Evolutionary conservation across 805 yeast genomes (phyloP), one percentile per base, ranked within the genome.

Genomic region (Candida rishiriensis): DNA sequence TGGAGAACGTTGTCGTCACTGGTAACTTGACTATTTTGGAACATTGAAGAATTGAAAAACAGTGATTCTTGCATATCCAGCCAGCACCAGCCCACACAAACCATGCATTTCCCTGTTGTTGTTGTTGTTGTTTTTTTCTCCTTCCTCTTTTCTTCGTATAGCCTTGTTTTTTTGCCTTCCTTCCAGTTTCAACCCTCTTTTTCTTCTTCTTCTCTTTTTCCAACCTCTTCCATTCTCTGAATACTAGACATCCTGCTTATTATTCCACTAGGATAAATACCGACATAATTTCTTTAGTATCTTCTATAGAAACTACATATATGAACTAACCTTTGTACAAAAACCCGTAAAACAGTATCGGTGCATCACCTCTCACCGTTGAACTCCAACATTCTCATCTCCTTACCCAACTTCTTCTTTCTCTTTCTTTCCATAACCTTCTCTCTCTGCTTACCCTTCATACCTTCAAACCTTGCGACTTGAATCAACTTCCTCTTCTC

Each of bases 1-100:
- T 93, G 60, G 99, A 93, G 68, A 93, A 93, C 63, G 98, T 91
- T 41, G 99, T 91, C 51, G 88, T 91, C 58, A 91, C 99, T 42
- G 99, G 99, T 66, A 89, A 88, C 71, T 78, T 91, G 69, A 88
- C 95, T 60, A 90, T 93, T 58, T 77, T 90, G 60, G 97, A 90
- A 71, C 97, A 90, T 68, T 89, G 68, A 55, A 39, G 3, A 18
- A 13, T 31, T n/a, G n/a, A n/a, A n/a, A 38, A 38, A 28, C 33
- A 29, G 15, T 11, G 3, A 28, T 9, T n/a, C n/a, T n/a, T n/a
- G n/a, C n/a, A n/a, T n/a, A n/a, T n/a, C n/a, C n/a, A n/a, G n/a
- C n/a, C n/a, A n/a, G n/a, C n/a, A n/a, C n/a, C n/a, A n/a, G 9
- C 29, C 14, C 3, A 14, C 2, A 13, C 2, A 38, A 14, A 33